These are phyloP conservation scores for Gaeumannomyces tritici DNA, from an alignment of 2,329 filamentous ascomycete genomes.

Conservation along the genomic window DNA sequence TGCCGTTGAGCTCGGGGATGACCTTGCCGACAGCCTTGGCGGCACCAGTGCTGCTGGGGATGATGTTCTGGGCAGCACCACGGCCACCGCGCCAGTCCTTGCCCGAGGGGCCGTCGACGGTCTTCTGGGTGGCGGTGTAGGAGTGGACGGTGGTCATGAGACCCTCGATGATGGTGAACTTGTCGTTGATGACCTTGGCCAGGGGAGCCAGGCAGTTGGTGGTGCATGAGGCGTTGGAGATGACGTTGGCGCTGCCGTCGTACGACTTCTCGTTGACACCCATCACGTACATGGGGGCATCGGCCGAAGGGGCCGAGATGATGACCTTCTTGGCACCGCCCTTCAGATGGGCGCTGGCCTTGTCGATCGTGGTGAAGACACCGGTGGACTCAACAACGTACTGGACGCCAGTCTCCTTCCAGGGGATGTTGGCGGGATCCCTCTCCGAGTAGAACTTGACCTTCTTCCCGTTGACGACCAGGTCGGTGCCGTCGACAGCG, in stretches of 20 bases:
- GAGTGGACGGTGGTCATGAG: constrained; percentile 99
- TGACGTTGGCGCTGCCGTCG: constrained; percentile 81
- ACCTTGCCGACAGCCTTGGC: constrained; percentile 99
- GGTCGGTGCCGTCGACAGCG: constrained; percentile 57
- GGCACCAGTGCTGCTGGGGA: constrained; percentile 96
- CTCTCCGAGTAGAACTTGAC: constrained; percentile 91
- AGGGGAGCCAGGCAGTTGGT: constrained; percentile 99
- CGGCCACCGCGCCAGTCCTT: constrained; percentile 99
- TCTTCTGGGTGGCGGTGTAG: constrained; percentile 99
- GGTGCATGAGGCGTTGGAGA: constrained; percentile 99
- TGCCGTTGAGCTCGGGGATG: constrained; percentile 95
- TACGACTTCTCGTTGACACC: constrained; percentile 95
- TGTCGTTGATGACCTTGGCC: constrained; percentile 98
- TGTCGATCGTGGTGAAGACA: constrained; percentile 98
- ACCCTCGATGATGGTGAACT: constrained; percentile 95
- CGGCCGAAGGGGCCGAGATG: constrained; percentile 84
- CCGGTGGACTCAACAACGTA: constrained; percentile 97
- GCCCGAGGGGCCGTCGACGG: constrained; percentile 89
- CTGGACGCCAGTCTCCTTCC: constrained; percentile 75
- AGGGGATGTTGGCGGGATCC: constrained; percentile 84
- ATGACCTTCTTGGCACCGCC: constrained; percentile 97
- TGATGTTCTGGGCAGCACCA: constrained; percentile 99
- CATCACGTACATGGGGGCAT: constrained; percentile 99
- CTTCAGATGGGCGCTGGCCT: constrained; percentile 88
- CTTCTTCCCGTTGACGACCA: constrained; percentile 88